Evolutionary conservation across 2,329 filamentous ascomycete genomes (phyloP).

Genomic region (Thelonectria rubi): DNA sequence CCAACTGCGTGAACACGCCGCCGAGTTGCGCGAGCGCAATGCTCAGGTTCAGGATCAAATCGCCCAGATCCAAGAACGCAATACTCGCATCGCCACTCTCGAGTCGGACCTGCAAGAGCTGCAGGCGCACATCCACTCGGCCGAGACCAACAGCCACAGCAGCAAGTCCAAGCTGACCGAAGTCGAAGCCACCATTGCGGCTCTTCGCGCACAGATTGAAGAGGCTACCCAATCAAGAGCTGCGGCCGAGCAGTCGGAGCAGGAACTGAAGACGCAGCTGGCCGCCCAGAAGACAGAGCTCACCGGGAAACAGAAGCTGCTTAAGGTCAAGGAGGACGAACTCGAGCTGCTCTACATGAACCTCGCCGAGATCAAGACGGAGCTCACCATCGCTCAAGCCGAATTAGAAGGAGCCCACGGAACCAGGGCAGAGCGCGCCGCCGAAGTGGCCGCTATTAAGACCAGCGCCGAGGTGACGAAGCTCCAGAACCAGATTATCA

Average conservation of each 20-base stretch:
- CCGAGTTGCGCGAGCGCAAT: conserved; percentile 36
- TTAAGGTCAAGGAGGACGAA: conserved; percentile 60
- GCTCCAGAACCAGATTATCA: conserved; percentile 58
- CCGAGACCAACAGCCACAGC: conserved; percentile 52
- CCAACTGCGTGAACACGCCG: conserved; percentile 33
- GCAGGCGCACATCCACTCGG: conserved; percentile 38
- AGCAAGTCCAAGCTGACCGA: conserved; percentile 46
- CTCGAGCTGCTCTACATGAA: conserved; percentile 60
- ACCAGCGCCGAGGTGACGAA: conserved; percentile 55
- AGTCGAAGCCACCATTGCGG: conserved; percentile 43
- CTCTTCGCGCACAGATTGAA: conserved; percentile 43
- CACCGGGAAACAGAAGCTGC: conserved; percentile 52
- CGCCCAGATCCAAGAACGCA: conserved; percentile 48
- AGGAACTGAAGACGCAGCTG: conserved; percentile 40
- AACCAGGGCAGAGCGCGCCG: conserved; percentile 65
- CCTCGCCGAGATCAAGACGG: conserved; percentile 68
- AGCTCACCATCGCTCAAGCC: conserved; percentile 67
- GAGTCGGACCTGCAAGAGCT: conserved; percentile 47
- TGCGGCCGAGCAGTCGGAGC: conserved; percentile 42
- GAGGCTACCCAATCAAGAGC: conserved; percentile 41
- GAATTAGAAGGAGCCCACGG: conserved; percentile 71
- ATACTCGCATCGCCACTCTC: conserved; percentile 53
- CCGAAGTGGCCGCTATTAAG: conserved; percentile 65
- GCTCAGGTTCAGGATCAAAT: conserved; percentile 47
- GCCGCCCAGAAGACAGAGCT: conserved; percentile 35